Evolutionary conservation across 768 basidiomycete species (phyloP).

Genomic region (Phaeolepiota aurea): DNA sequence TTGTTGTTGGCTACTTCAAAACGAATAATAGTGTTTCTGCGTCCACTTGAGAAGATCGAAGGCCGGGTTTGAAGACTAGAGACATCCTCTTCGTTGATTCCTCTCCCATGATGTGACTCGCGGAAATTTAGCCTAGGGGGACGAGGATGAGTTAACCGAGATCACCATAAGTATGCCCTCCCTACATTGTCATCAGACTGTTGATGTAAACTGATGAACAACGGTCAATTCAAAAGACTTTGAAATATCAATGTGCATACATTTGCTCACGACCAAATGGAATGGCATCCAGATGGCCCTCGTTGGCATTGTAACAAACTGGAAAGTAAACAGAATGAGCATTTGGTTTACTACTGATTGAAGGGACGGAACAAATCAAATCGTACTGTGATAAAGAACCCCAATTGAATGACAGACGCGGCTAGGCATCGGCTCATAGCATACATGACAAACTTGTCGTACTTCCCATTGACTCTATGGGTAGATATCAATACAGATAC

Average conservation of each 20-base stretch:
- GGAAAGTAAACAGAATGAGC: background rate
- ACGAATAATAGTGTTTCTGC: constrained; percentile 4
- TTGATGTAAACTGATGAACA: constrained; percentile 6
- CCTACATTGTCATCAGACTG: constrained; percentile 12
- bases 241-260: constrained; percentile 6
- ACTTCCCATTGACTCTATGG: constrained; percentile 6
- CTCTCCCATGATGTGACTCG: too few species aligned
- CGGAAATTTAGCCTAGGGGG: too few species aligned
- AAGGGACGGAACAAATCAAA: background rate
- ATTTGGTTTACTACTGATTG: too few species aligned
- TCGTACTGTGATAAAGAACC: constrained; percentile 13
- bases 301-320: constrained; percentile 14
- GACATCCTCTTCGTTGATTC: too few species aligned
- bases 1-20: background rate
- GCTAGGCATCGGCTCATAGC: constrained; percentile 9
- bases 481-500: background rate
- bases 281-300: constrained; percentile 17
- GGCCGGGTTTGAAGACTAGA: background rate
- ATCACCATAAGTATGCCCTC: background rate
- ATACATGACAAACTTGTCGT: constrained; percentile 12
- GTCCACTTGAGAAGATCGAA: constrained; percentile 14
- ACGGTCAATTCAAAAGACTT: background rate
- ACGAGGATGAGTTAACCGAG: too few species aligned
- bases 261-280: constrained; percentile 17
- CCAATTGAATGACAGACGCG: constrained; percentile 12